These are phyloP conservation scores for Solanum arcanum DNA, from an alignment of 257 asterid genomes.

Conservation along the genomic window DNA sequence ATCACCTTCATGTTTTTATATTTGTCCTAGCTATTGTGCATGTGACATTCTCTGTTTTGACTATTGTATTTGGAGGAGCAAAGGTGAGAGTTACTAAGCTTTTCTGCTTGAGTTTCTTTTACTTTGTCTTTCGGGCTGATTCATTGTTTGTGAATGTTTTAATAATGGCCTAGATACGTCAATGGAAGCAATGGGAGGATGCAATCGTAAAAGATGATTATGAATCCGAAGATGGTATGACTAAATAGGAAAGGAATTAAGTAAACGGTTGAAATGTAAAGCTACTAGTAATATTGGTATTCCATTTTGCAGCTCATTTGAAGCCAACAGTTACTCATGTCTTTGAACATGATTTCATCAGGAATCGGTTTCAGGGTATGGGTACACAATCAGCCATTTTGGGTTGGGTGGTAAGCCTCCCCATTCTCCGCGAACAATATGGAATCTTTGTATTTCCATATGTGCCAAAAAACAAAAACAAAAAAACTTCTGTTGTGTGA, in stretches of 20 bases:
- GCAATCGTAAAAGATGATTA: conserved; percentile 7
- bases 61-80: conserved; percentile 50
- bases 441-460: not conserved
- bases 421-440: not conserved
- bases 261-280: not conserved
- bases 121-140: not conserved
- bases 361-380: conserved; percentile 46
- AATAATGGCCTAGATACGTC: conserved; percentile 20
- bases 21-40: conserved; percentile 66
- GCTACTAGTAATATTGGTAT: not conserved
- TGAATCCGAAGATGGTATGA: conserved; percentile 28
- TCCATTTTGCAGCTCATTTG: conserved; percentile 30
- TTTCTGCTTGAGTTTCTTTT: not conserved
- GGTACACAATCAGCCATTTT: conserved; percentile 35
- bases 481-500: not conserved
- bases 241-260: not conserved
- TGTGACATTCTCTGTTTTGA: conserved; percentile 51
- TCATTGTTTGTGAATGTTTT: not conserved
- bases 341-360: conserved; percentile 66
- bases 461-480: not conserved
- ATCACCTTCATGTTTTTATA: conserved; percentile 72
- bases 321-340: conserved; percentile 47
- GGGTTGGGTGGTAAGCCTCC: conserved; percentile 62
- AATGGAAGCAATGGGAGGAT: conserved; percentile 53
- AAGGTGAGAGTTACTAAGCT: conserved; percentile 25